Evolutionary conservation across 495 filamentous ascomycete species (phyloP).

Genomic region (Clavariopsis aquatica): DNA sequence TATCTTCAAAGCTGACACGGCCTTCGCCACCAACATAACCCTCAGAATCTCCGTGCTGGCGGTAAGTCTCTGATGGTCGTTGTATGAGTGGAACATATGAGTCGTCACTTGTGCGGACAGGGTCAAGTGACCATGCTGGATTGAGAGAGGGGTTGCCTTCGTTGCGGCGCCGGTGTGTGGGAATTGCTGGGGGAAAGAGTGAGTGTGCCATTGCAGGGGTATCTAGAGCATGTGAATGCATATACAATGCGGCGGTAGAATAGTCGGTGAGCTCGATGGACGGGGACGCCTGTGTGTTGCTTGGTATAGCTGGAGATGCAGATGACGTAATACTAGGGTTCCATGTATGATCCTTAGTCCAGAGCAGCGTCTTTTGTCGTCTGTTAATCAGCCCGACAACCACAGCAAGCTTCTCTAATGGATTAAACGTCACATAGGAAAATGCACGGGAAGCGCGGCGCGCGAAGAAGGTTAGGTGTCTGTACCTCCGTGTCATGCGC

Average conservation of each 20-base stretch:
- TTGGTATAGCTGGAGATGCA: neutral
- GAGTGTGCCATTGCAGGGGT: conserved; percentile 7
- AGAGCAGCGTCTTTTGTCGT: conserved; percentile 4
- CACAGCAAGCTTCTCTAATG: conserved; percentile 1
- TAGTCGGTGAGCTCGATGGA: conserved; percentile 6
- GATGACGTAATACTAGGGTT: neutral
- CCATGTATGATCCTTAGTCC: conserved; percentile 3
- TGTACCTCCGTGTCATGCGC: conserved; percentile 17
- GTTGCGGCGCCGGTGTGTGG: neutral
- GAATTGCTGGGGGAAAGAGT: conserved; percentile 5
- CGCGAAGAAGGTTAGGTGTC: conserved; percentile 6
- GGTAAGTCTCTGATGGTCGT: neutral
- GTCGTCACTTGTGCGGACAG: neutral
- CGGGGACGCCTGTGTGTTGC: neutral
- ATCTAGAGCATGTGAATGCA: neutral
- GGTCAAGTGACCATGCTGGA: neutral
- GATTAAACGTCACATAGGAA: neutral
- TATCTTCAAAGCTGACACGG: neutral
- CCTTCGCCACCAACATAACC: neutral
- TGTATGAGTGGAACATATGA: neutral
- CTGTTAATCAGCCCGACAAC: neutral
- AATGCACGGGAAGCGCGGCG: conserved; percentile 6
- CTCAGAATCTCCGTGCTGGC: neutral
- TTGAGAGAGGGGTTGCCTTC: neutral
- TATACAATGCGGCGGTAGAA: neutral